phyloP scores from a whole-genome alignment of 208 protist species.

The Porcisia deanei region DNA sequence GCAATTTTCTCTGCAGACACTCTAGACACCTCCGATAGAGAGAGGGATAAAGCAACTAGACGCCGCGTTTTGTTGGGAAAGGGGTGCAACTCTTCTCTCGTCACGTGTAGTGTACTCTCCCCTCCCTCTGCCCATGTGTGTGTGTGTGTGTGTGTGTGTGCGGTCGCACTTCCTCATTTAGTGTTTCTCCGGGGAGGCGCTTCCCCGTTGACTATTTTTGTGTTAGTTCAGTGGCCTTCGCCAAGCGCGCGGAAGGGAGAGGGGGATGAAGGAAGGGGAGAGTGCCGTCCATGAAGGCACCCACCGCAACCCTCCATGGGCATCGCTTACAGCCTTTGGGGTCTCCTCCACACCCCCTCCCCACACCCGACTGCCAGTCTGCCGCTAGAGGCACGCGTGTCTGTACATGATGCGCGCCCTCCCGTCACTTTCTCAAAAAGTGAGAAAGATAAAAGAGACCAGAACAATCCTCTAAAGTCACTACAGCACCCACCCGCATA shows the following conservation, averaged over 20 bases:
- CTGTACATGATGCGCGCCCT: neutral
- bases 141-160: neutral
- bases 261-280: neutral
- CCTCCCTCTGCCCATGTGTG: neutral
- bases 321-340: neutral
- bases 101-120: too few relatives aligned
- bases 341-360: neutral
- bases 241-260: neutral
- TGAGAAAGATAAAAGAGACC: neutral
- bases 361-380: neutral
- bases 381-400: neutral
- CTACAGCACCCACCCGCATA: neutral
- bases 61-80: too few relatives aligned
- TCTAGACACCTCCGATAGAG: neutral
- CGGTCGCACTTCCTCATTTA: neutral
- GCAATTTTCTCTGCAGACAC: neutral
- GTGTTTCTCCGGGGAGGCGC: neutral
- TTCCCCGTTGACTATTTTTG: neutral
- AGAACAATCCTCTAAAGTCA: constrained; percentile 4
- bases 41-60: neutral
- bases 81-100: too few relatives aligned
- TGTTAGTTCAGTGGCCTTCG: neutral
- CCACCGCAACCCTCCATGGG: neutral
- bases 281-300: neutral
- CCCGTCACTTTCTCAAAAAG: neutral